phyloP scores from a whole-genome alignment of 257 asterid genomes.

The Leonotis leonurus region DNA sequence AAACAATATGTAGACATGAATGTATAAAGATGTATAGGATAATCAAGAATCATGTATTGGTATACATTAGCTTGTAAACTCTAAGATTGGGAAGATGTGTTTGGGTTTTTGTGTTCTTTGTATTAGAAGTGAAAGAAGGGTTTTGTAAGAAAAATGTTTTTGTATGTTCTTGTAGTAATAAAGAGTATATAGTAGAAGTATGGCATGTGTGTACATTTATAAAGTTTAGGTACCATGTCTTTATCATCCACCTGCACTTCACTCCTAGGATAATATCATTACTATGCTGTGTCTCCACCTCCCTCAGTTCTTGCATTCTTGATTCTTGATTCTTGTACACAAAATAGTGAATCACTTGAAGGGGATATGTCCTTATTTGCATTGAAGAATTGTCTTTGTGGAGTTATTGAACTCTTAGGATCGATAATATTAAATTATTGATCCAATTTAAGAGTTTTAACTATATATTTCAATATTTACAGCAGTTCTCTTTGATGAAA shows the following conservation, averaged over 20 bases:
- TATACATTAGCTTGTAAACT: too few relatives aligned
- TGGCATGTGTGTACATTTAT: conserved; percentile 34
- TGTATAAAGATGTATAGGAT: background rate
- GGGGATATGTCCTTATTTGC: too few relatives aligned
- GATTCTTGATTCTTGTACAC: too few relatives aligned
- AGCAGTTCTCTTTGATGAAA: too few relatives aligned
- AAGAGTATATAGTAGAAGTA: conserved; percentile 14
- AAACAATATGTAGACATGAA: too few relatives aligned
- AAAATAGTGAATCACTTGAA: too few relatives aligned
- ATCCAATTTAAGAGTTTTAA: background rate
- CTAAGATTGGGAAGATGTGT: background rate
- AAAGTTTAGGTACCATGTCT: conserved; percentile 44
- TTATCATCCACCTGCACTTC: conserved; percentile 43
- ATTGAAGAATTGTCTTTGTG: too few relatives aligned
- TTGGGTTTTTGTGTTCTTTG: background rate
- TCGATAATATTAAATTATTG: background rate
- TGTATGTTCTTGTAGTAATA: background rate
- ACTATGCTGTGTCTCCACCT: conserved; percentile 15
- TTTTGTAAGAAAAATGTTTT: background rate
- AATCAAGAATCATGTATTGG: background rate
- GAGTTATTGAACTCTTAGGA: background rate
- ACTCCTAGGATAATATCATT: conserved; percentile 17
- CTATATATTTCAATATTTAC: too few relatives aligned
- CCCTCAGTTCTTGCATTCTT: background rate
- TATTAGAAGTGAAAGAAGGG: background rate